Evolutionary conservation across 164 flowering plant species (phyloP), one percentile per base, ranked within the genome.

Genomic region (Stephania cephalantha): DNA sequence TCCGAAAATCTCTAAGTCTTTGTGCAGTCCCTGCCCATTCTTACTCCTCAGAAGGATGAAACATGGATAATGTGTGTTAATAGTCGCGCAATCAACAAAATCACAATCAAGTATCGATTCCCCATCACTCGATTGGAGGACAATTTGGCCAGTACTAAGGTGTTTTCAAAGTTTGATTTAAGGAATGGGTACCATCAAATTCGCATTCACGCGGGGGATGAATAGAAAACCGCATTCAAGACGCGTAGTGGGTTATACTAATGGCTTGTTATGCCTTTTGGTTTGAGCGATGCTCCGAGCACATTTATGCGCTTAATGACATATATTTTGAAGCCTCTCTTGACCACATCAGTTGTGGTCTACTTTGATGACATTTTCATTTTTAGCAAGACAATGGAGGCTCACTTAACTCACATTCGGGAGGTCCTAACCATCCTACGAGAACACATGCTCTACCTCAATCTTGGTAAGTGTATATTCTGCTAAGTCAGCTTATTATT

Each of bases 111-210:
- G 4, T 35, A 35, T 35, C 42, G 42, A 35, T 35, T 35, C 42
- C 42, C 42, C 42, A 35, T 71, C 30, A 65, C 73, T 29, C 35
- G 22, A 2, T 2, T 50, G 6, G 73, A 71, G 29, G 73, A 48
- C 52, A 71, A 48, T 63, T 9, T 71, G 17, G 20, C 2, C 5
- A 31, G 45, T 8, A 29, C 22, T 7, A 15, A 22, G 12, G 15
- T 71, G 2, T 71, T 71, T 18, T 22, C 35, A 0, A 71, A 52
- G 15, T 11, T 71, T 20, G 73, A 71, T 48, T 42, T 71, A 6
- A 10, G 29, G 4, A 71, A 64, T n/a, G 73, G 73, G 15, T 71
- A 71, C 52, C 73, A 50, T 20, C 73, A 50, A 6, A 71, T 71
- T 52, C 45, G 35, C 15, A 50, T 71, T 2, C 64, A 18, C 5